Base-by-base conservation (phyloP, 1,284 basidiomycete species). In the Fomitopsis pinicola region DNA sequence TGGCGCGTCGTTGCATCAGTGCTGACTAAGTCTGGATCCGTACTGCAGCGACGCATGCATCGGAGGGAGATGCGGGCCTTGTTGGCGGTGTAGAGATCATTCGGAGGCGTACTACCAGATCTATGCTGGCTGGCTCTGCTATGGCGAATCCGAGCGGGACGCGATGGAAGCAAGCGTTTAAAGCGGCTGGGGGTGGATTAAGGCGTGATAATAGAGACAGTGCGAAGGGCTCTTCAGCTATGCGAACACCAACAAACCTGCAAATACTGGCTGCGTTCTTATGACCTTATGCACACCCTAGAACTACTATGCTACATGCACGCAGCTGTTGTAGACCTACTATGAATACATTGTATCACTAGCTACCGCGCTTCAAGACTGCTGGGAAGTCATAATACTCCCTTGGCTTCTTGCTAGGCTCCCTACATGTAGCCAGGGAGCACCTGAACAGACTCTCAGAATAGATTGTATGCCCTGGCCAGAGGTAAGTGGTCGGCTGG, bases 401-500 rank as follows among this genome's bases (percentile, higher is more conserved):
- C 5, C 4, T 42, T n/a, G 40, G 40, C 12, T 42, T 22, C 22
- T 3, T 42, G n/a, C 5, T 42, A 42, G 3, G 40, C n/a, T 5
- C 12, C 5, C 45, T 4, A 10, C 0, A 30, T 50, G 28, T 14
- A 33, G 6, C 10, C 30, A 33, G 30, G 30, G 17, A 14, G 19
- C 17, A 36, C 22, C 22, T 22, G 22, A 22, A 22, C 10, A 30
- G 17, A 10, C 22, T 14, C n/a, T 70, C 72, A 93, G 72, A 92
- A 92, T 48, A 92, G 64, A 71, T 92, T 92, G 70, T 95, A 93
- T 56, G 75, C 79, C 68, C 81, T 86, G 12, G 84, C 83, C 42
- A 97, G 77, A 1, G 94, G 87, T 44, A 95, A 74, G 30, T 70
- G 81, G 58, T 77, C 79, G n/a, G 95, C 93, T 3, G 94, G 90